Evolutionary conservation across 352 stramenopile species (phyloP), one percentile per base, ranked within the genome.

Genomic region (Globisporangium echinulatum): DNA sequence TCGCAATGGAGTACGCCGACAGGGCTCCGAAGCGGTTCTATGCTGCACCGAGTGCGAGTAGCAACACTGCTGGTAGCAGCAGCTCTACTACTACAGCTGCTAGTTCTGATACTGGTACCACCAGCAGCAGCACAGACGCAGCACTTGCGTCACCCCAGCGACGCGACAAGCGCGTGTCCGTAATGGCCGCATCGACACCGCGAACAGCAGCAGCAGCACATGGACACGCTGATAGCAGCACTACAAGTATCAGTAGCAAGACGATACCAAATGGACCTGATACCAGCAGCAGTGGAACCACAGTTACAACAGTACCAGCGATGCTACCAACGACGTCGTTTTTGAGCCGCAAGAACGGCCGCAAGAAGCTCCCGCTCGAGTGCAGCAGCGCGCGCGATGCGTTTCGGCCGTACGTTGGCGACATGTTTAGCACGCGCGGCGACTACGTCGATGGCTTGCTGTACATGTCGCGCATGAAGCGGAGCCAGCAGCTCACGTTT

Each of bases 391-490:
- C 52, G 13, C 62, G n/a, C 1, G 68, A 84, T 25, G 57, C 79
- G 7, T 76, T 94, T 5, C 72, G 74, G 40, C 77, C 75, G 43
- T 94, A 94, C 68, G 49, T 74, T 7, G 85, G 85, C 11, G 84
- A 94, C 58, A 83, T 90, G 61, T 94, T 94, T 55, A 62, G 82
- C 25, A 93, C 84, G 5, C 69, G 84, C 5, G 85, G 85, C 5
- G 81, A 93, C 15, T 94, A 94, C 62, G 76, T 93, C 19, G 84
- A 94, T 4, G 85, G 85, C 4, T 87, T 93, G 78, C 53, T 94
- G 11, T 94, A 94, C 63, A 93, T 93, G 82, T 90, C 82, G 6
- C 79, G 84, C 44, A 94, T 94, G 85, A 90, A 91, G 63, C 71
- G 72, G 25, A 88, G 74, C 49, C 77, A 82, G 15, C 71, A 77